Evolutionary conservation across 306 rosid species (phyloP), one percentile per base, ranked within the genome.

Genomic region (Morella rubra): DNA sequence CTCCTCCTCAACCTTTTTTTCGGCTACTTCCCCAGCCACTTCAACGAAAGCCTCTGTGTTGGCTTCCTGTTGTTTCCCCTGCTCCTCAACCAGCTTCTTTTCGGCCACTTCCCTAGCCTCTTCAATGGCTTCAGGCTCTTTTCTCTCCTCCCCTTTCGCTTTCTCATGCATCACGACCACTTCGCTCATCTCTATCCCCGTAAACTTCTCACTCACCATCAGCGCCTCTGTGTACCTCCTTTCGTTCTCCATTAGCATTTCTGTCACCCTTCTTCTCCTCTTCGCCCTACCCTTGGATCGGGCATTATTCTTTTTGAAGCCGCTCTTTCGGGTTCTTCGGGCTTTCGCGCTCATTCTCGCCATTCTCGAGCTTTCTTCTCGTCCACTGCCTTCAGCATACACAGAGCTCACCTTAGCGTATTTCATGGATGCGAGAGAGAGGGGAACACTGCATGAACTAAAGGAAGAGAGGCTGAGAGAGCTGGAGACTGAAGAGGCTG

Each of bases 281-380:
- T 6, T 27, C 44, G 27, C 66, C n/a, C 66, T 32, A 27, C 32
- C 32, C 32, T 27, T 27, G 32, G 1, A 27, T 27, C 2, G 32
- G 32, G 32, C 32, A 27, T 27, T 27, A 27, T 27, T 27, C 32
- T 27, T 27, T 27, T 27, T 27, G 32, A 27, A 27, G 32, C 32
- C 32, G 6, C 12, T 1, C 13, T 41, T 5, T 4, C 15, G 6
- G 12, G 7, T 16, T 15, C 8, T 65, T 16, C 71, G 50, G 42
- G 71, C 50, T 42, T 42, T 65, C 15, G 50, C 27, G 50, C 10
- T 15, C 27, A 16, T 41, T 65, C 47, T 65, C 7, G 12, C 70
- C 70, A 41, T 18, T 14, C 46, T 65, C 16, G 70, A 65, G 70
- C 49, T 65, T 47, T 65, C 70, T 41, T 7, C 70, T 64, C 13